Evolutionary conservation across 345 rosid genomes (phyloP).

Genomic region (Brassica napus): Da-Ae NC_063439.1:8708501-8709000

Average conservation of each 20-base stretch:
- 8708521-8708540: constrained; percentile 35
- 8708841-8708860: background rate
- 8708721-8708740: background rate
- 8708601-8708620: constrained; percentile 27
- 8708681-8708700: constrained; percentile 19
- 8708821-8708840: background rate
- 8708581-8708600: constrained; percentile 13
- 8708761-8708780: background rate
- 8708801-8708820: background rate
- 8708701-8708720: constrained; percentile 46
- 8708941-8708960: constrained; percentile 17
- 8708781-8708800: background rate
- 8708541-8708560: constrained; percentile 21
- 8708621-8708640: constrained; percentile 17
- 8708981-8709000: too few species aligned
- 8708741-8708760: background rate
- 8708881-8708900: background rate
- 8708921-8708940: constrained; percentile 10
- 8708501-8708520: background rate
- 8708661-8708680: background rate
- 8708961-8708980: background rate
- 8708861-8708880: background rate
- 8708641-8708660: constrained; percentile 31
- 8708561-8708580: constrained; percentile 18
- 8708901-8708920: constrained; percentile 17